These are phyloP conservation scores for Mimosa pudica DNA, from an alignment of 306 rosid species.

Conservation along the genomic window DNA sequence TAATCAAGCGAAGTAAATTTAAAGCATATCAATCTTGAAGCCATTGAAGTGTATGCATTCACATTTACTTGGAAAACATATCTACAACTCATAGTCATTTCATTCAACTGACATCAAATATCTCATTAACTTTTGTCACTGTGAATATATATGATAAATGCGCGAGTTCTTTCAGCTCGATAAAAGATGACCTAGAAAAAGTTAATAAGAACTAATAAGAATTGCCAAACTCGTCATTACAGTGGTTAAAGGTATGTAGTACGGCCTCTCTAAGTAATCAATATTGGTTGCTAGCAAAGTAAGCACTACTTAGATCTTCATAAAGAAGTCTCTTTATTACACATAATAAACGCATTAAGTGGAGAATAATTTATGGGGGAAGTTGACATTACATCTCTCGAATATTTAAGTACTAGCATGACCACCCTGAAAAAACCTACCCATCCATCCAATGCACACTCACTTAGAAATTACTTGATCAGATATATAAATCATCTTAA, in stretches of 20 bases:
- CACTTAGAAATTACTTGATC: not conserved
- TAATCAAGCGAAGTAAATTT: constrained; percentile 7
- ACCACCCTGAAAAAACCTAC: constrained; percentile 39
- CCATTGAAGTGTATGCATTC: not conserved
- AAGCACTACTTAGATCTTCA: not conserved
- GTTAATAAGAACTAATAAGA: not conserved
- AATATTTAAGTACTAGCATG: constrained; percentile 37
- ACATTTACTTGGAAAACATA: constrained; percentile 32
- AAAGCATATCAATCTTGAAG: constrained; percentile 33
- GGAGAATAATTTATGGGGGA: constrained; percentile 41
- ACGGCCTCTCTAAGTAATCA: constrained; percentile 24
- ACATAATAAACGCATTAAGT: constrained; percentile 25
- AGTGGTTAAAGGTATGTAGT: constrained; percentile 29
- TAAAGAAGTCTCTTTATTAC: constrained; percentile 22
- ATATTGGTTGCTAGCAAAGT: not conserved
- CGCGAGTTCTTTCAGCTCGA: no score
- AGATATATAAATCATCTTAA: not conserved
- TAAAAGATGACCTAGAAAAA: no score
- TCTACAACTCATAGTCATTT: not conserved
- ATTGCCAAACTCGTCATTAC: constrained; percentile 25
- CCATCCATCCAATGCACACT: not conserved
- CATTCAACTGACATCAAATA: no score
- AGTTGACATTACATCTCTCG: constrained; percentile 35
- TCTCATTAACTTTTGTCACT: no score
- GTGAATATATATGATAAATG: no score